phyloP scores from a whole-genome alignment of 1,284 basidiomycete genomes.

The Boletus albobrunnescens region DNA sequence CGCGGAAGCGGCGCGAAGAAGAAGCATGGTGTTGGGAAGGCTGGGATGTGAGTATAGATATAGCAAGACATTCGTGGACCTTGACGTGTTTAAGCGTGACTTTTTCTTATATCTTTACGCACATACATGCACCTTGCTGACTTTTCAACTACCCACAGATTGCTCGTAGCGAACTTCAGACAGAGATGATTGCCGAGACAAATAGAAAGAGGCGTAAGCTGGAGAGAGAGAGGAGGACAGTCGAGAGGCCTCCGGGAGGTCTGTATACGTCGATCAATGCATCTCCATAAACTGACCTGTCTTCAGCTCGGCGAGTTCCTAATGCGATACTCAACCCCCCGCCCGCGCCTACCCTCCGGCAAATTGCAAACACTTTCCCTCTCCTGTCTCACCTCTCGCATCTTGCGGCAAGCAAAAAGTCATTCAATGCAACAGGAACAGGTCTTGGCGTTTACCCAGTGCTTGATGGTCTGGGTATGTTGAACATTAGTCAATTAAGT shows the following conservation, averaged over 20 bases:
- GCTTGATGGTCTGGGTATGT: constrained; percentile 23
- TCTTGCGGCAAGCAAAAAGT: constrained; percentile 18
- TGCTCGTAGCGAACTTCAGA: constrained; percentile 70
- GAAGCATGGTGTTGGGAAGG: constrained; percentile 70
- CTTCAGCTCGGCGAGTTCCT: constrained; percentile 48
- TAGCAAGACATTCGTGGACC: not conserved
- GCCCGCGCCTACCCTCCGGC: constrained; percentile 45
- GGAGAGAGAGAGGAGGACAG: constrained; percentile 73
- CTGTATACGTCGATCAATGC: constrained; percentile 10
- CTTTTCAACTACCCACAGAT: constrained; percentile 37
- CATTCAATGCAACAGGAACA: constrained; percentile 13
- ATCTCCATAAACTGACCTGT: constrained; percentile 3
- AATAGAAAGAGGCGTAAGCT: constrained; percentile 76
- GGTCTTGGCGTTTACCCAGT: constrained; percentile 20
- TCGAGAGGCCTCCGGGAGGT: constrained; percentile 75
- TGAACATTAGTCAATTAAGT: constrained; percentile 5
- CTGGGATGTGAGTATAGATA: constrained; percentile 58
- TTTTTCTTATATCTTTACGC: constrained; percentile 3
- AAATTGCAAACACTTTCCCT: constrained; percentile 44
- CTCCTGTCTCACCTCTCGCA: constrained; percentile 24
- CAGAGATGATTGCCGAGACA: constrained; percentile 77
- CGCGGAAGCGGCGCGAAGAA: constrained; percentile 54
- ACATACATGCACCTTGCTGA: constrained; percentile 12
- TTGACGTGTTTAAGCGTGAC: constrained; percentile 3
- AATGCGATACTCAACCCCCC: constrained; percentile 40